These are phyloP conservation scores for Gnetum montanum DNA, from an alignment of 75 land plant genomes.

Conservation along the genomic window DNA sequence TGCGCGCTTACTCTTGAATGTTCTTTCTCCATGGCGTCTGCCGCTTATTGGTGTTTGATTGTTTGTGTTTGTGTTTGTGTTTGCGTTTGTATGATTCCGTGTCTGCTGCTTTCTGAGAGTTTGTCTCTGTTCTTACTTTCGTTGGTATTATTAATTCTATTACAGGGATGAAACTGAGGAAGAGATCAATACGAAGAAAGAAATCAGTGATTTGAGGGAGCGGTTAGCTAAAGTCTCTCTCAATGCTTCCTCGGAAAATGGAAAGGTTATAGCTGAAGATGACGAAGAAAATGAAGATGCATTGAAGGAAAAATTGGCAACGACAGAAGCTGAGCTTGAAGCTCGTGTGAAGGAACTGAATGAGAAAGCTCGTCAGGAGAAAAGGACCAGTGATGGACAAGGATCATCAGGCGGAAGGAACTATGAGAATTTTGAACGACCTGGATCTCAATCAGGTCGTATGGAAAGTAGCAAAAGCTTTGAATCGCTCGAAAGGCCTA, in stretches of 20 bases:
- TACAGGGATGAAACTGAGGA: conserved; percentile 53
- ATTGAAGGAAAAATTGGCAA: conserved; percentile 9
- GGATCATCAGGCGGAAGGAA: conserved; percentile 17
- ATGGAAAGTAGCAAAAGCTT: conserved; percentile 22
- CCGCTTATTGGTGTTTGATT: not conserved
- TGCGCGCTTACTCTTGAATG: not conserved
- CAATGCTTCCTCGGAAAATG: conserved; percentile 7
- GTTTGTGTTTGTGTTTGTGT: not conserved
- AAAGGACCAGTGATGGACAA: conserved; percentile 25
- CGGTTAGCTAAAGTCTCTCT: conserved; percentile 11
- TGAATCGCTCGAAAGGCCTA: conserved; percentile 45
- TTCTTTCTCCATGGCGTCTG: not conserved
- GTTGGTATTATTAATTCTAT: not conserved
- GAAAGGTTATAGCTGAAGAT: conserved; percentile 11
- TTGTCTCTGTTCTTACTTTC: not conserved
- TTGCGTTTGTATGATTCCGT: not conserved
- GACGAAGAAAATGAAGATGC: conserved; percentile 8
- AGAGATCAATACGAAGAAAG: conserved; percentile 51
- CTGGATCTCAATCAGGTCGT: conserved; percentile 44
- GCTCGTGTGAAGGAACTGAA: conserved; percentile 34
- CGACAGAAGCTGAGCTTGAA: conserved; percentile 44
- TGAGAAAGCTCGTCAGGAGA: conserved; percentile 50
- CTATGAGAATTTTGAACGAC: conserved; percentile 19
- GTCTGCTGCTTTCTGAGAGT: not conserved
- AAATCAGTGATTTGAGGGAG: conserved; percentile 35